phyloP scores from a whole-genome alignment of 352 stramenopile species.

The Vaucheria bursata region DNA sequence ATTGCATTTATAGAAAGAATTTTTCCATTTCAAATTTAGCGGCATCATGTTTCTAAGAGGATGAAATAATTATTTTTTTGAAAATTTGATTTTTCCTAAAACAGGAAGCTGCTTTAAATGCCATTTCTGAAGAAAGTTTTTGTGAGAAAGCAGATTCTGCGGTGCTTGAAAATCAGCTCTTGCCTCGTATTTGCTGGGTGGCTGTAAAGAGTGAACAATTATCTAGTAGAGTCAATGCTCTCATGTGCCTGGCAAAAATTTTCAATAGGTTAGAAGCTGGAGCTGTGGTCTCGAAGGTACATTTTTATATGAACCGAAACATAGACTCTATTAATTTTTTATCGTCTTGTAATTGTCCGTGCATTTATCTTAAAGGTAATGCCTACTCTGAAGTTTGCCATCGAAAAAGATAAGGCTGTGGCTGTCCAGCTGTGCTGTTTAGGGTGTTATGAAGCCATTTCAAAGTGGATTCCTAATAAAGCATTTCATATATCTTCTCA shows the following conservation, averaged over 20 bases:
- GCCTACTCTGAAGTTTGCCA: conserved; percentile 38
- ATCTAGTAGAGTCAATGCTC: conserved; percentile 27
- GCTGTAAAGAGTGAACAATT: conserved; percentile 29
- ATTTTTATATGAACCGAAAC: neutral
- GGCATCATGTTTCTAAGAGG: neutral
- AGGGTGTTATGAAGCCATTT: conserved; percentile 39
- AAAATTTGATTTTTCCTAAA: too few relatives aligned
- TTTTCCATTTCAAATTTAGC: too few relatives aligned
- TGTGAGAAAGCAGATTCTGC: conserved; percentile 21
- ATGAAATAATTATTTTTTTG: neutral
- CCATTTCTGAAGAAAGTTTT: conserved; percentile 36
- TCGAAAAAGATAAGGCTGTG: conserved; percentile 34
- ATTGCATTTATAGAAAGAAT: too few relatives aligned
- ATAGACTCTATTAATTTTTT: neutral
- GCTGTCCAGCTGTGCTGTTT: conserved; percentile 41
- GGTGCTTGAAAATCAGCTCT: conserved; percentile 18
- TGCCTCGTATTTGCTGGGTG: conserved; percentile 41
- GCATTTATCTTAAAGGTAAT: conserved; percentile 15
- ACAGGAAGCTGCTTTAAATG: conserved; percentile 31
- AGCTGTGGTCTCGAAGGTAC: conserved; percentile 36
- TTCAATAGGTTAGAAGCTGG: conserved; percentile 28
- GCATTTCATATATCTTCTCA: conserved; percentile 15
- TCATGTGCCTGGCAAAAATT: conserved; percentile 43
- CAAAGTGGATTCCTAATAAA: conserved; percentile 15
- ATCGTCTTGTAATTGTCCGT: neutral